Conservation (phyloP, 192 early-diverging fungal species). For the Rhizoclosmatium globosum region DNA sequence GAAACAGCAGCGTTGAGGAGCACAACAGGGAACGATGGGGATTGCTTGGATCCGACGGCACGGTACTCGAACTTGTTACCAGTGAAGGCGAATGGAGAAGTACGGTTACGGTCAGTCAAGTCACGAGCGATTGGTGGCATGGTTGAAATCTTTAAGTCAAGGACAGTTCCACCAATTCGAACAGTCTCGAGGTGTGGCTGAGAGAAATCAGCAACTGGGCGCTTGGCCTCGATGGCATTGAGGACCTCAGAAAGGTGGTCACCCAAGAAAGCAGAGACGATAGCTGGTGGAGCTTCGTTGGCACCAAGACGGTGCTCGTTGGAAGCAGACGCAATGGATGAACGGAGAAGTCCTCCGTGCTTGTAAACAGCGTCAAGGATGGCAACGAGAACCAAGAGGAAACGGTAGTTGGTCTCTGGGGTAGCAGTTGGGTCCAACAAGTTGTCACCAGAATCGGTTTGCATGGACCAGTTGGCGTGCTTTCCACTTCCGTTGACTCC, state of each 20-base stretch:
- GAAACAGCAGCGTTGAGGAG: slow-evolving; percentile 94
- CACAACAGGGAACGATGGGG: slow-evolving; percentile 94
- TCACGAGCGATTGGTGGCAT: slow-evolving; percentile 94
- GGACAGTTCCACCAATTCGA: slow-evolving; percentile 91
- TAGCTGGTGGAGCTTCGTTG: slow-evolving; percentile 96
- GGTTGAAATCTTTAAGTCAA: slow-evolving; percentile 94
- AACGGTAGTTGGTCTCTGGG: slow-evolving; percentile 98
- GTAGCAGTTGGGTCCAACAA: slow-evolving; percentile 94
- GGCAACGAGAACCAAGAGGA: slow-evolving; percentile 94
- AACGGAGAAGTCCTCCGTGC: slow-evolving; percentile 91
- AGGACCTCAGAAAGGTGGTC: slow-evolving; percentile 96
- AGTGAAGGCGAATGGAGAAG: slow-evolving; percentile 99
- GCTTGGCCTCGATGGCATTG: slow-evolving; percentile 88
- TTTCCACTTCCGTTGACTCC: slow-evolving; percentile 99
- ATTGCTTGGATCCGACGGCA: slow-evolving; percentile 98
- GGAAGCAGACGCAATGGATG: slow-evolving; percentile 89
- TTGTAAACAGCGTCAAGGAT: slow-evolving; percentile 91
- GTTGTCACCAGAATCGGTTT: slow-evolving; percentile 96
- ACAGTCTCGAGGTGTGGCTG: slow-evolving; percentile 91
- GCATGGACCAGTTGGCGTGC: slow-evolving; percentile 98
- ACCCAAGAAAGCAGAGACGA: slow-evolving; percentile 98
- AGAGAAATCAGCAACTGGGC: slow-evolving; percentile 86
- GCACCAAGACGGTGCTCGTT: slow-evolving; percentile 99
- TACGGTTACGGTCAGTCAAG: slow-evolving; percentile 99
- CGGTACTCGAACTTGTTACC: slow-evolving; percentile 99